Evolutionary conservation across 2,329 filamentous ascomycete species (phyloP), one percentile per base, ranked within the genome.

Genomic region (Didymella pomorum): DNA sequence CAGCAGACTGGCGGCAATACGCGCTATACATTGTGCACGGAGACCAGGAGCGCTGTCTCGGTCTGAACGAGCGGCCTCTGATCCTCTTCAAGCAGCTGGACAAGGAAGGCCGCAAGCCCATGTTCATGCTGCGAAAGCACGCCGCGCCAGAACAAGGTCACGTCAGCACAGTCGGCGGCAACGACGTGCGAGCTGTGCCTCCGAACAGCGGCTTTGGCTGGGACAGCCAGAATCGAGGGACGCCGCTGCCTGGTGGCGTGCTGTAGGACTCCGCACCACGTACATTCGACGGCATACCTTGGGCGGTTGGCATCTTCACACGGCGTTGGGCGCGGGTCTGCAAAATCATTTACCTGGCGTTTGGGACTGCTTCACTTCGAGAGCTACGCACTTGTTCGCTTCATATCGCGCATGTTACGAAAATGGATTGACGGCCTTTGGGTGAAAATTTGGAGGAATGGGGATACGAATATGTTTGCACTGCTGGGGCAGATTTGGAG

Each of bases 21-120:
- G 94, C 95, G 0, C 82, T 99, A 29, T 99, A 98, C 74, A 99
- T 99, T 75, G 95, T 99, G 4, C 97, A 97, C 70, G 95, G 95
- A n/a, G 93, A 98, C 71, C 93, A 98, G 78, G 95, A 99, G 80
- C 89, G 95, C 14, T 98, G 94, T 76, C 79, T 99, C 35, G 92
- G 91, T 0, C 82, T 97, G 65, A 90, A 98, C 57, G 95, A 99
- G 79, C 94, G 96, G 71, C 95, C 95, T 10, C 81, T 99, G 58
- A 96, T 97, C 62, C 79, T 99, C 62, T 99, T 99, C 80, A 99
- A 99, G 80, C 93, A 98, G 76, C 82, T 99, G 56, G 93, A 98
- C 74, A 93, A 93, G 76, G 95, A 98, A 80, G 95, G 95, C 45
- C 90, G 96, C 79, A 99, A 98, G 76, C 95, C 95, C 21, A 98